These are phyloP conservation scores for Rhodotorula sp. DNA, from an alignment of 1,284 basidiomycete genomes.

Conservation along the genomic window DNA sequence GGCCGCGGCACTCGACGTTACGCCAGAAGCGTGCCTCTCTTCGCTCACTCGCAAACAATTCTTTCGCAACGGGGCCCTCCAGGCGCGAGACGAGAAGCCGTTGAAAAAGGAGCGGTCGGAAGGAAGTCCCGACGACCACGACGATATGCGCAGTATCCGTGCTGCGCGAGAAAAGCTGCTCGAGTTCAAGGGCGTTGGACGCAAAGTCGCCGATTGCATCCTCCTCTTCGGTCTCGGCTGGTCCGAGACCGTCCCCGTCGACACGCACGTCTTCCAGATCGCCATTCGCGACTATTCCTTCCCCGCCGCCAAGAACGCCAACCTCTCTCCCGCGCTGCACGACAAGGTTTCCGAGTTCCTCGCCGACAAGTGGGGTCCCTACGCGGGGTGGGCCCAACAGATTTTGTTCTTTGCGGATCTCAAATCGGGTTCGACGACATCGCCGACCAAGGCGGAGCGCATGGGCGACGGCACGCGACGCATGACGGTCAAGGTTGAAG, in stretches of 20 bases:
- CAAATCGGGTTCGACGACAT: slow-evolving; percentile 42
- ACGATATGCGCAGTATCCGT: neutral
- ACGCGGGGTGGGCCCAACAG: slow-evolving; percentile 90
- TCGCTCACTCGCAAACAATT: slow-evolving; percentile 27
- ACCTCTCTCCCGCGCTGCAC: slow-evolving; percentile 75
- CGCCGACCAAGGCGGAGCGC: neutral
- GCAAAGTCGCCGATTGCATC: slow-evolving; percentile 94
- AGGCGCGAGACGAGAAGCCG: neutral
- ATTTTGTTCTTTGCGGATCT: slow-evolving; percentile 64
- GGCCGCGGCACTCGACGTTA: slow-evolving; percentile 52
- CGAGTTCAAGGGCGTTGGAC: slow-evolving; percentile 82
- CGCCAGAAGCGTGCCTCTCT: slow-evolving; percentile 41
- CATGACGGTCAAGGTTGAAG: slow-evolving; percentile 6
- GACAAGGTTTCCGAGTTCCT: slow-evolving; percentile 70
- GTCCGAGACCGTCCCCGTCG: slow-evolving; percentile 81
- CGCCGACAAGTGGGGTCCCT: slow-evolving; percentile 63
- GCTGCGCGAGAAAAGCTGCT: slow-evolving; percentile 70
- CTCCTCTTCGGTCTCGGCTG: slow-evolving; percentile 93
- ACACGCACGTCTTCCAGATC: slow-evolving; percentile 81
- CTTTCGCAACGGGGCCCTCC: neutral
- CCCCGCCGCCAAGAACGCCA: slow-evolving; percentile 54
- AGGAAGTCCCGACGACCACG: slow-evolving; percentile 53
- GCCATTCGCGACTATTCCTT: slow-evolving; percentile 77
- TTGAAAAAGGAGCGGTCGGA: neutral
- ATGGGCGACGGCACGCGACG: neutral